A percentile compares a stretch with the other conserved stretches of the same genome.
Conservation (phyloP, 345 rosid genomes). For the Xanthoceras sorbifolium region DNA sequence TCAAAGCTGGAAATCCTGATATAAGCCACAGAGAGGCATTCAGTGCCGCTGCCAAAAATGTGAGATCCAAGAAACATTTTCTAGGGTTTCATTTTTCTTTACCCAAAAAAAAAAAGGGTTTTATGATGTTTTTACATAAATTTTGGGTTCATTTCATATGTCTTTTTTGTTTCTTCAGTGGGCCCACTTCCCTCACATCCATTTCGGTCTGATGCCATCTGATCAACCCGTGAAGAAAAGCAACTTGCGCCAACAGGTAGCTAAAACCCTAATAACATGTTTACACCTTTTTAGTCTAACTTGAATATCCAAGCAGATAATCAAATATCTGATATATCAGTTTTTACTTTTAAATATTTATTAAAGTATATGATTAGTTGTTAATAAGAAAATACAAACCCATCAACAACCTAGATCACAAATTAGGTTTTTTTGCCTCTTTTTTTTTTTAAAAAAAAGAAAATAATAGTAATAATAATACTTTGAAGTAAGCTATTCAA, state of each 20-base stretch:
- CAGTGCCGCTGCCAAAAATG: constrained; percentile 99
- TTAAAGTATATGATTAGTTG: background rate
- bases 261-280: constrained; percentile 13
- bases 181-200: constrained; percentile 99
- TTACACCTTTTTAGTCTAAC: background rate
- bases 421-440: too few relatives aligned
- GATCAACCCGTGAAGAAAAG: constrained; percentile 95
- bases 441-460: too few relatives aligned
- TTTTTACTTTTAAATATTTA: too few relatives aligned
- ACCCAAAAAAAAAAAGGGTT: background rate
- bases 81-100: background rate
- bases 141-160: background rate
- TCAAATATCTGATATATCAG: too few relatives aligned
- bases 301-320: background rate
- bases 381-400: too few relatives aligned
- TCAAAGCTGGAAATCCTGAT: constrained; percentile 98
- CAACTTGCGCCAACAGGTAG: constrained; percentile 74
- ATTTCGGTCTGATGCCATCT: constrained; percentile 88
- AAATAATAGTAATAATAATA: too few relatives aligned
- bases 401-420: too few relatives aligned
- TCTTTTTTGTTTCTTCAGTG: constrained; percentile 50
- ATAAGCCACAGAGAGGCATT: constrained; percentile 99
- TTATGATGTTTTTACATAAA: background rate
- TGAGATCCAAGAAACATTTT: constrained; percentile 42
- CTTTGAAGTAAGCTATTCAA: too few relatives aligned